A percentile compares a stretch with the other conserved stretches of the same genome.
phyloP scores from a whole-genome alignment of 345 rosid genomes.

The Cardamine resedifolia region DNA sequence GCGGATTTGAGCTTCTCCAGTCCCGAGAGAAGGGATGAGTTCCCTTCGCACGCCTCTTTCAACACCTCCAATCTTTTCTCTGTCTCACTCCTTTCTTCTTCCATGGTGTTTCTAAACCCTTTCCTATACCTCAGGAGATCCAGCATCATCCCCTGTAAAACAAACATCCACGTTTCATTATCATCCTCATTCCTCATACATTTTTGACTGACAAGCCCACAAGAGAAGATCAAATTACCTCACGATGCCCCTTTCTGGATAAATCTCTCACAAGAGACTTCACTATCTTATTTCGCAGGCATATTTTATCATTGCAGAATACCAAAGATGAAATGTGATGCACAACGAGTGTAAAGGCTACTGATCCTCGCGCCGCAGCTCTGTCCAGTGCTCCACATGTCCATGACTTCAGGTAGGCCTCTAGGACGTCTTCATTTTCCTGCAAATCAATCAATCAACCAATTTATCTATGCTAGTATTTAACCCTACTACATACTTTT shows the following conservation, averaged over 20 bases:
- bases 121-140: constrained; percentile 49
- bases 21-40: constrained; percentile 52
- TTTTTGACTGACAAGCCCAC: background rate
- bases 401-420: constrained; percentile 83
- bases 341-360: constrained; percentile 57
- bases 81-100: constrained; percentile 27
- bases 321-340: constrained; percentile 68
- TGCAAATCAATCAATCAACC: constrained; percentile 30
- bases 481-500: background rate
- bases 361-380: constrained; percentile 60
- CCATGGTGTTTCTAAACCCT: constrained; percentile 25
- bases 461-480: background rate
- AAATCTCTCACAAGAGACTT: constrained; percentile 71
- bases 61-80: constrained; percentile 49
- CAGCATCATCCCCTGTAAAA: constrained; percentile 67
- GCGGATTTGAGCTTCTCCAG: constrained; percentile 54
- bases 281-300: constrained; percentile 55
- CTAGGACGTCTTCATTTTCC: constrained; percentile 70
- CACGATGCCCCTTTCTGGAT: constrained; percentile 54
- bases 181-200: background rate
- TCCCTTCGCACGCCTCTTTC: constrained; percentile 64
- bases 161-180: background rate
- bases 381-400: constrained; percentile 71
- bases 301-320: constrained; percentile 44
- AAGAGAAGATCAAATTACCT: constrained; percentile 49